Base-by-base conservation (phyloP, 2,329 filamentous ascomycete genomes). In the Teratosphaeria pseudoeucalypti region DNA sequence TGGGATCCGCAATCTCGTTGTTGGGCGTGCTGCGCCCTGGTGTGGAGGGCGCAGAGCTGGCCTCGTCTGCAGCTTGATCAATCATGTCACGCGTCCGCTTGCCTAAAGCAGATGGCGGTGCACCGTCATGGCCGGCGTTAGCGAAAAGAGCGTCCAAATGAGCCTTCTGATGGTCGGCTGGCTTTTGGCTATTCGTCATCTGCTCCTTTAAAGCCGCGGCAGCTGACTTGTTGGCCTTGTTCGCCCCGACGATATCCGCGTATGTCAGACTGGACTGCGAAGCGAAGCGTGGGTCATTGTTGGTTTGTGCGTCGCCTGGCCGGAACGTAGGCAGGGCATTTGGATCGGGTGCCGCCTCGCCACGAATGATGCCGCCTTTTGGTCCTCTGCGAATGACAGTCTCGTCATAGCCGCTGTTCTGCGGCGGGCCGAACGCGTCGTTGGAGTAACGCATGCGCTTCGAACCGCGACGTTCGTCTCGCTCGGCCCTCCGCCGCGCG, bases 171-270 rank as follows among this genome's bases (percentile, higher is more conserved):
- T 62, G 65, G 47, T 69, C 67, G 37, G 67, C 64, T 3, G 67
- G 65, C 19, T 70, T 72, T 62, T 68, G 71, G 62, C 66, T 67
- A 32, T 74, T 78, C 70, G 91, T 82, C 59, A 96, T 81, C 68
- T 89, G 85, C 66, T 88, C 87, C 75, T 95, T 95, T 57, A 99
- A 77, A 23, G 88, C 88, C 62, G 90, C 92, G 34, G 94, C 94
- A 27, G 94, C 94, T 68, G 90, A 96, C 76, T 95, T 96, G 77
- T 99, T 99, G 58, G 91, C 90, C 58, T 84, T 78, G 64, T 90
- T 92, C 34, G 89, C 85, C 29, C 70, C 69, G 62, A 94, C 85
- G 7, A 96, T 84, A 82, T 95, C 90, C 65, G 92, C 91, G 71
- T 96, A 89, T 7, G 91, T 95, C 62, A 95, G 77, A 23, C 56